Base-by-base conservation (phyloP, 1,284 basidiomycete species). In the Papiliotrema terrestris region DNA sequence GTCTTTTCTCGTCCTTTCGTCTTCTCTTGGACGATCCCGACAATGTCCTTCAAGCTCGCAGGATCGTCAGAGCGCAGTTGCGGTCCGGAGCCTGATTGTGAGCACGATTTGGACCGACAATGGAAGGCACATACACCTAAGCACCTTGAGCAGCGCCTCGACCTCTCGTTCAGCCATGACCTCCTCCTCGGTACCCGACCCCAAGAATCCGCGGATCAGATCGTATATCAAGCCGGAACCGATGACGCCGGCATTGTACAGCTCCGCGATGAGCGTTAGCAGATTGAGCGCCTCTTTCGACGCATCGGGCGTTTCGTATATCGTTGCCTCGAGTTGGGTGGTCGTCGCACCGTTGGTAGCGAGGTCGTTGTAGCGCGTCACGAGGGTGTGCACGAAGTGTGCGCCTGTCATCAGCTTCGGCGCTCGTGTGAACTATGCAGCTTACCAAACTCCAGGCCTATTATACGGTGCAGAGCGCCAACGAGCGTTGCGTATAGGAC, bases 201-300 rank as follows among this genome's bases (percentile, higher is more conserved):
- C 80, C 45, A 98, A 80, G 54, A 98, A 82, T 8, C 83, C 81
- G 3, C 89, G 85, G 61, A 99, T 86, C 48, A 98, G 74, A 70
- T 98, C 95, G 75, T 94, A 98, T 43, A 98, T 79, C 19, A 98
- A 81, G 3, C 88, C 80, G 56, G 86, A 90, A 1, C 91, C 91
- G 45, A 98, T 83, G 23, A 98, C 89, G 73, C 91, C 89, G 68
- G 97, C 90, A 72, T 98, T 98, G 80, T 98, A 98, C 37, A 98
- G 78, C 71, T 98, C 91, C 2, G 91, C 89, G 22, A 97, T 79
- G 9, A 98, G 82, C 0, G 91, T 84, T 35, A 94, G 81, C 29
- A 99, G 78, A 72, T 98, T 98, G 17, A 88, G 85, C 58, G 86
- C 87, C 72, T 96, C 90, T 75, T 97, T 97, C 32, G 88, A 87